Percentiles rank a stretch among this genome's conserved stretches.
These are phyloP conservation scores for Penicillium canescens DNA, from an alignment of 495 filamentous ascomycete species.

Conservation along the genomic window DNA sequence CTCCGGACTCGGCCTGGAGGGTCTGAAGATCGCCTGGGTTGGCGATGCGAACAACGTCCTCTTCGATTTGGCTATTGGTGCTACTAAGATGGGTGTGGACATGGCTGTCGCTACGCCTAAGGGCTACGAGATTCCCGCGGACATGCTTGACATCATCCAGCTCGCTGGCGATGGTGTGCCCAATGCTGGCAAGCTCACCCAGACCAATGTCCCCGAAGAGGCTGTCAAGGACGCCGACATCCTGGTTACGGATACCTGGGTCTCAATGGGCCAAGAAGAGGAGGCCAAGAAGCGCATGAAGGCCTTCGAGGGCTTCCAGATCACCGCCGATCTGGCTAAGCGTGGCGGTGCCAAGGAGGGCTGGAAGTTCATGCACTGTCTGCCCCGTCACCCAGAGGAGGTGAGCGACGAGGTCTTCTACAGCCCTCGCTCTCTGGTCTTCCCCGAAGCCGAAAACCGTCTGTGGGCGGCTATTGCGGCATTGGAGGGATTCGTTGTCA, in stretches of 20 bases:
- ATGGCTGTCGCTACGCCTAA: conserved; percentile 82
- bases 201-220: conserved; percentile 81
- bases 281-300: conserved; percentile 73
- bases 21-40: conserved; percentile 90
- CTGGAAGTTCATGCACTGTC: conserved; percentile 99
- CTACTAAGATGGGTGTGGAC: conserved; percentile 81
- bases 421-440: conserved; percentile 76
- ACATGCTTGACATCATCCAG: conserved; percentile 69
- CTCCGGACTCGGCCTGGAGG: conserved; percentile 67
- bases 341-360: conserved; percentile 81
- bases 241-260: conserved; percentile 94
- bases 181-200: conserved; percentile 63
- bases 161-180: conserved; percentile 55
- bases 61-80: conserved; percentile 85
- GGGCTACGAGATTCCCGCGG: conserved; percentile 72
- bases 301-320: conserved; percentile 87
- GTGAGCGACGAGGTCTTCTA: conserved; percentile 96
- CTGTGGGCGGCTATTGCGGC: conserved; percentile 86
- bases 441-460: conserved; percentile 91
- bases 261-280: conserved; percentile 94
- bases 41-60: conserved; percentile 97
- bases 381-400: conserved; percentile 93
- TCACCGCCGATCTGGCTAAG: conserved; percentile 78
- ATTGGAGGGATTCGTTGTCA: conserved; percentile 87
- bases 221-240: conserved; percentile 88